Percentiles rank a stretch among this genome's conserved stretches.
Conservation (phyloP, 192 early-diverging fungal species). For the Dissophora globulifera region DNA sequence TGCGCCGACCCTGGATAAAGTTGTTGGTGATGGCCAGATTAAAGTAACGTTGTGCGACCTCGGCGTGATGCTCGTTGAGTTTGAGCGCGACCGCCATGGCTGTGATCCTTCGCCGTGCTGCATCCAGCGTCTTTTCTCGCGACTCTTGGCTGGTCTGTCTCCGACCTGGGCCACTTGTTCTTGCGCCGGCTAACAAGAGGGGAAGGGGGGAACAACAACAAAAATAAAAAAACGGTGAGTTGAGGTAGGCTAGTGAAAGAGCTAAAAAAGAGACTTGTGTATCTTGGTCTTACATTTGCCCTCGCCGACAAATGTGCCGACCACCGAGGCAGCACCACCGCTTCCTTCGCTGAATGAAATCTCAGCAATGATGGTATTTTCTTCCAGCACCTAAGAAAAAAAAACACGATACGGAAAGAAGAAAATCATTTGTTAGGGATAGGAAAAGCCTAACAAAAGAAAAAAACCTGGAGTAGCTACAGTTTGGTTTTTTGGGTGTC, state of each 20-base stretch:
- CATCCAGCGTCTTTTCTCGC: slow-evolving; percentile 73
- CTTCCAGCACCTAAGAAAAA: slow-evolving; percentile 81
- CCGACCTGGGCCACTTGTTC: slow-evolving; percentile 56
- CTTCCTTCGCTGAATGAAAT: slow-evolving; percentile 89
- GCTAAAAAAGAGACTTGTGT: background rate
- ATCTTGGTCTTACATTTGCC: slow-evolving; percentile 60
- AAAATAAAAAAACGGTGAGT: too few relatives aligned
- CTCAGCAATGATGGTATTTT: slow-evolving; percentile 93
- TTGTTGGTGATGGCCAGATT: slow-evolving; percentile 82
- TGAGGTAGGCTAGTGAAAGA: background rate
- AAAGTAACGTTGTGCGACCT: slow-evolving; percentile 86
- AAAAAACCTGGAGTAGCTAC: too few relatives aligned
- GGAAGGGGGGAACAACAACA: too few relatives aligned
- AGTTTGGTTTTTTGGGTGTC: too few relatives aligned
- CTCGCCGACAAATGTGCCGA: slow-evolving; percentile 76
- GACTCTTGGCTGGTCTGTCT: slow-evolving; percentile 66
- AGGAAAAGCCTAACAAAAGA: too few relatives aligned
- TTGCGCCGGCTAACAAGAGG: slow-evolving; percentile 50
- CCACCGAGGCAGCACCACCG: slow-evolving; percentile 85
- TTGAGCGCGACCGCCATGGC: slow-evolving; percentile 76
- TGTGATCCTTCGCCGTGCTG: slow-evolving; percentile 78
- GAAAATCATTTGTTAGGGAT: too few relatives aligned
- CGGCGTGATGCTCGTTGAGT: slow-evolving; percentile 79
- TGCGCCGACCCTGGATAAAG: slow-evolving; percentile 86
- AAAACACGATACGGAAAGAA: background rate